Percentiles rank a stretch among this genome's conserved stretches.
Evolutionary conservation across 345 rosid species (phyloP).

Genomic region (Orychophragmus violaceus): DNA sequence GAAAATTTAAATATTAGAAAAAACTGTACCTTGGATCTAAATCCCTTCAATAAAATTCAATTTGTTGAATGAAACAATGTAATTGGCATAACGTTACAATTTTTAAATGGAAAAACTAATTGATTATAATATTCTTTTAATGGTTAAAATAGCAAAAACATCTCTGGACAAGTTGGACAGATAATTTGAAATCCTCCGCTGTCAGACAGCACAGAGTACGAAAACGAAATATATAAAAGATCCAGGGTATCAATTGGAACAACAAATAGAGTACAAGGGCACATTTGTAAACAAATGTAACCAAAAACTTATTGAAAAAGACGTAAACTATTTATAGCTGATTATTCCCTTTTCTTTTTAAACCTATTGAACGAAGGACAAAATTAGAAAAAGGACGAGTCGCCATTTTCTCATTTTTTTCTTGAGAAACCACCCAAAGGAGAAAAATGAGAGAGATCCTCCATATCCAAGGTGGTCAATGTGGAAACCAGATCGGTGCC

Average conservation of each 20-base stretch:
- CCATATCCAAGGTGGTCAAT: constrained; percentile 38
- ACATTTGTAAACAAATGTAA: neutral
- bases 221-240: neutral
- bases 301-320: constrained; percentile 8
- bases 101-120: neutral
- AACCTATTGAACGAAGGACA: constrained; percentile 8
- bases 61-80: neutral
- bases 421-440: neutral
- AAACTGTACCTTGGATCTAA: neutral
- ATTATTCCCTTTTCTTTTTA: constrained; percentile 15
- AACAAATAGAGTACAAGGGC: neutral
- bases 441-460: constrained; percentile 36
- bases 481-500: constrained; percentile 44
- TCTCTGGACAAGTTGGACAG: constrained; percentile 27
- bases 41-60: neutral
- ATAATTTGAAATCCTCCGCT: constrained; percentile 20
- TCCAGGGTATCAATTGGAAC: neutral
- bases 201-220: constrained; percentile 28
- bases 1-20: too few species aligned
- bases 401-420: constrained; percentile 19
- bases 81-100: neutral
- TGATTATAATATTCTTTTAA: neutral
- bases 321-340: constrained; percentile 32
- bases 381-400: neutral
- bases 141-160: constrained; percentile 22